Base-by-base conservation (phyloP, 2,329 filamentous ascomycete genomes). In the Tetracladium maxilliforme region DNA sequence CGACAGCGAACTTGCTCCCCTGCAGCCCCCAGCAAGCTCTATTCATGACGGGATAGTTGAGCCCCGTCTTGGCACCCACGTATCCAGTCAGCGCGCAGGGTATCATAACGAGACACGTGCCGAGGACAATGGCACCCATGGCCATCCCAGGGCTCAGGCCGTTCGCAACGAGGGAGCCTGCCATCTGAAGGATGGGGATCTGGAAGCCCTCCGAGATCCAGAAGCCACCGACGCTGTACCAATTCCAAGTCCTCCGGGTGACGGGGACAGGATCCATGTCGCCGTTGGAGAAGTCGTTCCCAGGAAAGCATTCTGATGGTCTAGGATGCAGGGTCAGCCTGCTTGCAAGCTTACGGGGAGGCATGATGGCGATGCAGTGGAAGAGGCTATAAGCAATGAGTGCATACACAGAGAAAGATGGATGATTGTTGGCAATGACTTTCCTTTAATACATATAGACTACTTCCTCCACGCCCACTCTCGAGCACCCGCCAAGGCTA, bases 41-140 rank as follows among this genome's bases (percentile, higher is more conserved):
- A 8, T 48, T 47, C 20, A 57, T 41, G n/a, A 60, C 49, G n/a
- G 53, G 50, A 30, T 58, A 61, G 12, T 55, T 55, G 8, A 58
- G 43, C 24, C 58, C 54, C 19, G 58, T 43, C 25, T 51, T 49
- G 14, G 54, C 49, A 11, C 56, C 54, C 15, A 56, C 51, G 19
- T 54, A 52, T 6, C 54, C 54, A 38, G 58, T 57, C 7, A 55
- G 39, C 21, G 56, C 51, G 29, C 55, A 49, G 8, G 53, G 48
- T 5, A 70, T 54, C 12, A 66, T 62, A 12, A 70, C 66, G 32
- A 68, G 68, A 10, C 64, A 49, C 16, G 63, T 59, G 20, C 73
- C 72, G 10, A 74, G 62, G 22, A 67, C 51, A 23, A 64, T 67
- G 16, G 38, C 37, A 11, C 26, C 21, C 12, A 41, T 34, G 9